These are phyloP conservation scores for Raphanus hybrid DNA, from an alignment of 441 rosid genomes.

Conservation along the genomic window DNA sequence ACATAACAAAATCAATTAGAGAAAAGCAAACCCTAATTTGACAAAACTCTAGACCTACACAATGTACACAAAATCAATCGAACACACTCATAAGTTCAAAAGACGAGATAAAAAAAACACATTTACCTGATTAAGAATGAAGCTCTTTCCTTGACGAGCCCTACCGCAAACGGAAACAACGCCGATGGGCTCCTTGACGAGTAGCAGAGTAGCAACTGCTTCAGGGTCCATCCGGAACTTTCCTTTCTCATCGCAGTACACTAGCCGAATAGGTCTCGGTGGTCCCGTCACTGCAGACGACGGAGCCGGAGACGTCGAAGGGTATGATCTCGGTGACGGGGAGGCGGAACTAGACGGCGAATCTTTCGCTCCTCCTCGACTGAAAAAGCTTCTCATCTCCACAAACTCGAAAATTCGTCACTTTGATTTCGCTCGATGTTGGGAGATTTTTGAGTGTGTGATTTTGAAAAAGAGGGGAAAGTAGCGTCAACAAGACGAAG, in stretches of 20 bases:
- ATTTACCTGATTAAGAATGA: conserved; percentile 84
- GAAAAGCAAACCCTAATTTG: conserved; percentile 17
- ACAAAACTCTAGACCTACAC: conserved; percentile 38
- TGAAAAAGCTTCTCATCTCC: conserved; percentile 59
- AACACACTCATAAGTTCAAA: background rate
- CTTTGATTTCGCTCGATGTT: conserved; percentile 1
- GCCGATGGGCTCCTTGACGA: conserved; percentile 93
- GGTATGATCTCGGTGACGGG: conserved; percentile 47
- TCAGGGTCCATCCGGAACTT: conserved; percentile 99
- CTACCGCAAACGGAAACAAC: conserved; percentile 98
- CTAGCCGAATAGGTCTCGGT: conserved; percentile 84
- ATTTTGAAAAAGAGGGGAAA: conserved; percentile 21
- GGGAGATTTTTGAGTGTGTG: background rate
- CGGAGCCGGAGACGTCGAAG: conserved; percentile 44
- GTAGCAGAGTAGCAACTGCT: conserved; percentile 89
- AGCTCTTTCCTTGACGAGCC: conserved; percentile 97
- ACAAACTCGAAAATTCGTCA: background rate
- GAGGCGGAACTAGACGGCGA: conserved; percentile 49
- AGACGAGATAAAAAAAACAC: background rate
- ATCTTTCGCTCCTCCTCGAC: conserved; percentile 58
- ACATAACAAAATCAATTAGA: background rate
- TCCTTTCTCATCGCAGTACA: conserved; percentile 91
- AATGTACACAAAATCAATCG: conserved; percentile 38
- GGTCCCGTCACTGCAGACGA: conserved; percentile 73
- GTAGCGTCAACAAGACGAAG: background rate